phyloP scores from a whole-genome alignment of 441 rosid species.

The Gossypium davidsonii region DNA sequence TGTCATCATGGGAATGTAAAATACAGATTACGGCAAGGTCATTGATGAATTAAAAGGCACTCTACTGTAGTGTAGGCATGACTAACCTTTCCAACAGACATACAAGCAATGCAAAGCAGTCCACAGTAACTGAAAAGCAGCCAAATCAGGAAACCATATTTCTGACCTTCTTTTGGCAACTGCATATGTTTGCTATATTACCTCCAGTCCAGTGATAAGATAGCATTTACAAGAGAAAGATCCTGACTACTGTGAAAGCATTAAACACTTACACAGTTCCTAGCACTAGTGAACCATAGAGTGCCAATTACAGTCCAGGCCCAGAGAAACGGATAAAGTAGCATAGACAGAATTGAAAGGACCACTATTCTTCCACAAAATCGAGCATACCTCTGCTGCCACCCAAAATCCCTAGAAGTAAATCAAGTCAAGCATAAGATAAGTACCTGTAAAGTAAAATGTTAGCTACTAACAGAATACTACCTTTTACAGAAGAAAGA shows the following conservation, averaged over 20 bases:
- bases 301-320: constrained; percentile 94
- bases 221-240: neutral
- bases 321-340: constrained; percentile 94
- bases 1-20: neutral
- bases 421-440: neutral
- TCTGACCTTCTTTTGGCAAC: constrained; percentile 94
- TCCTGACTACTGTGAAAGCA: neutral
- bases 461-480: neutral
- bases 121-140: constrained; percentile 92
- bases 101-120: constrained; percentile 75
- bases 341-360: constrained; percentile 63
- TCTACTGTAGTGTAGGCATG: neutral
- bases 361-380: constrained; percentile 90
- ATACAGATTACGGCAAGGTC: neutral
- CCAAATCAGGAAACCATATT: constrained; percentile 98
- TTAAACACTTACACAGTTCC: constrained; percentile 59
- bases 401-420: constrained; percentile 74
- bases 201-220: constrained; percentile 6
- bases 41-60: neutral
- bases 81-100: constrained; percentile 73
- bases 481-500: neutral
- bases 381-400: constrained; percentile 90
- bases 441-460: neutral
- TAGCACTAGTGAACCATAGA: constrained; percentile 72
- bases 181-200: constrained; percentile 23